Base-by-base conservation (phyloP, 2,329 filamentous ascomycete species). In the Coniochaeta hoffmannii region DNA sequence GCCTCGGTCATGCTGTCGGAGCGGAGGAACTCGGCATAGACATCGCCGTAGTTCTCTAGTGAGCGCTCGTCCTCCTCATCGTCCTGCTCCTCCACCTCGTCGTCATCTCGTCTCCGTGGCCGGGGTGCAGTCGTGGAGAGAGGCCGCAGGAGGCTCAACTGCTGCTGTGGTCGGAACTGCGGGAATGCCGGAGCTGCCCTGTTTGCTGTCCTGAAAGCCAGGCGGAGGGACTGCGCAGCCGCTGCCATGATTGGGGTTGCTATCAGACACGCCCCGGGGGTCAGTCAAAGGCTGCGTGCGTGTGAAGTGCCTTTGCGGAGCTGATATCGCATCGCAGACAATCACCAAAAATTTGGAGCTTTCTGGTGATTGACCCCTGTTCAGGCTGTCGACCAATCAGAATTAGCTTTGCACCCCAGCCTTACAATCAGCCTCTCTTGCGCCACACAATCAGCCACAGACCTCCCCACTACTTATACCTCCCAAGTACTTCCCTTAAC, bases 161-260 rank as follows among this genome's bases (percentile, higher is more conserved):
- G 11, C 11, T 24, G 26, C 36, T 55, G 55, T 34, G 34, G 56
- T 7, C 26, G 28, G 15, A 31, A 32, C 12, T 57, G 54, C 1
- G 55, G 55, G 50, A 60, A 30, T 24, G 28, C 50, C 15, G 59
- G 26, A 22, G 60, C 52, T 26, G 56, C 58, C 54, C 68, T 31
- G 15, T 28, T 67, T 63, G 67, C 66, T 57, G 66, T 65, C 62
- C 69, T 71, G 57, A 72, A 62, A 60, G 67, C 69, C 54, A 73
- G 64, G 64, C 72, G 71, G 63, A 75, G 65, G 15, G 73, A 66
- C 61, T 68, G 69, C 59, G 71, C 67, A 57, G 69, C 67, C 57
- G 71, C 71, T 62, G 72, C 70, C 73, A 76, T 76, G 58, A 54
- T 56, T 54, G 41, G 56, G 32, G 24, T 46, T 55, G 54, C 56